These are phyloP conservation scores for Fusarium pilosicola DNA, from an alignment of 2,329 filamentous ascomycete species.

Conservation along the genomic window DNA sequence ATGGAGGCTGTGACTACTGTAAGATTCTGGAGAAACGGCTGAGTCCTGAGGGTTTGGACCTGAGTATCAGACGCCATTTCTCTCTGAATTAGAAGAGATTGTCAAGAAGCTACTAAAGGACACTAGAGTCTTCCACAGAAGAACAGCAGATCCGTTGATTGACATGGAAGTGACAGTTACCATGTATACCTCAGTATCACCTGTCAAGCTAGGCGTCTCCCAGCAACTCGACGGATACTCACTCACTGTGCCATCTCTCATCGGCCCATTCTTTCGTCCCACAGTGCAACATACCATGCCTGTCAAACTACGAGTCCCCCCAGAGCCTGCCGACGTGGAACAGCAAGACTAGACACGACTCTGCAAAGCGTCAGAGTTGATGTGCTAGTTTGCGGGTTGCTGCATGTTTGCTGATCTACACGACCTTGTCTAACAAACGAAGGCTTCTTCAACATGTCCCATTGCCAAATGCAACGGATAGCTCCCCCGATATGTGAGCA, in stretches of 20 bases:
- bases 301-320: constrained; percentile 18
- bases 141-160: background rate
- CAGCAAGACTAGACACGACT: constrained; percentile 20
- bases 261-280: constrained; percentile 16
- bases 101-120: background rate
- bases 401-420: constrained; percentile 36
- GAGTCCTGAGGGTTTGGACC: background rate
- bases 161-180: constrained; percentile 2
- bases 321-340: background rate
- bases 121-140: background rate
- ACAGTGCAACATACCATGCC: constrained; percentile 15
- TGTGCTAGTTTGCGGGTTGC: constrained; percentile 12
- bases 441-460: background rate
- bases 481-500: background rate
- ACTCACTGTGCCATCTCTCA: constrained; percentile 1
- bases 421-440: constrained; percentile 6
- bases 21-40: background rate
- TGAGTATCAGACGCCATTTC: background rate
- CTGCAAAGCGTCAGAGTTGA: background rate
- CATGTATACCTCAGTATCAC: background rate
- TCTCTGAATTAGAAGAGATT: background rate
- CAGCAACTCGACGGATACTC: constrained; percentile 2
- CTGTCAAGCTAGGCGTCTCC: constrained; percentile 22
- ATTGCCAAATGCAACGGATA: background rate
- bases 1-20: background rate